Evolutionary conservation across 129 eudicot genomes (phyloP).

Genomic region (Scalesia atractyloides): DNA sequence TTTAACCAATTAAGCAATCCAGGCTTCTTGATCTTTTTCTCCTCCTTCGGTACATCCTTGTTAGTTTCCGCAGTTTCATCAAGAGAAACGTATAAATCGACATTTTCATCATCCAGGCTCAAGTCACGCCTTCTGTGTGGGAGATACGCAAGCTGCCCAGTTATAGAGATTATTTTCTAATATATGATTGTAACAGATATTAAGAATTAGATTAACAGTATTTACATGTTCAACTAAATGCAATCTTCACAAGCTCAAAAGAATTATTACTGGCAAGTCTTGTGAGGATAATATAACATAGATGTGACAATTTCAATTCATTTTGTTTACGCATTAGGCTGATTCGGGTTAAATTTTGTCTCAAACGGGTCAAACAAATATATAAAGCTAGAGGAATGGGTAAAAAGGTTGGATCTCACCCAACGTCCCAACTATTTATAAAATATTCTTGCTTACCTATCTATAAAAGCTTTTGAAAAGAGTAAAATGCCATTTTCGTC

Average conservation of each 20-base stretch:
- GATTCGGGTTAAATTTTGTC: background rate
- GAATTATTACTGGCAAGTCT: background rate
- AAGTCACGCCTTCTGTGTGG: constrained; percentile 85
- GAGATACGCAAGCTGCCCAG: constrained; percentile 87
- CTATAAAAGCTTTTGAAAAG: no score
- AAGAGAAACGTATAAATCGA: constrained; percentile 62
- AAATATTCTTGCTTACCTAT: no score
- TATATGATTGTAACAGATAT: constrained; percentile 1
- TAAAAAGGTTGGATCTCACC: background rate
- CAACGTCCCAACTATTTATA: background rate
- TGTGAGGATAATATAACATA: constrained; percentile 6
- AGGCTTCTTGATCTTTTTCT: constrained; percentile 70
- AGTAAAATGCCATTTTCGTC: no score
- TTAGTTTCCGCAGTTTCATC: constrained; percentile 59
- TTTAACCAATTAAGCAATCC: constrained; percentile 94
- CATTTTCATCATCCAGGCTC: constrained; percentile 76
- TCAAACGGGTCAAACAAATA: background rate
- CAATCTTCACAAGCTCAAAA: constrained; percentile 9
- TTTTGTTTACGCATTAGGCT: background rate
- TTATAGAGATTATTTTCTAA: constrained; percentile 13
- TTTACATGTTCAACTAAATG: constrained; percentile 13
- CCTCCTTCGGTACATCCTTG: constrained; percentile 60
- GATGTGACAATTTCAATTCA: background rate
- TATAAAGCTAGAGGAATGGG: background rate
- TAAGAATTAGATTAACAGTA: background rate